phyloP scores from a whole-genome alignment of 768 basidiomycete species.

The Auricularia auricula-judae region DNA sequence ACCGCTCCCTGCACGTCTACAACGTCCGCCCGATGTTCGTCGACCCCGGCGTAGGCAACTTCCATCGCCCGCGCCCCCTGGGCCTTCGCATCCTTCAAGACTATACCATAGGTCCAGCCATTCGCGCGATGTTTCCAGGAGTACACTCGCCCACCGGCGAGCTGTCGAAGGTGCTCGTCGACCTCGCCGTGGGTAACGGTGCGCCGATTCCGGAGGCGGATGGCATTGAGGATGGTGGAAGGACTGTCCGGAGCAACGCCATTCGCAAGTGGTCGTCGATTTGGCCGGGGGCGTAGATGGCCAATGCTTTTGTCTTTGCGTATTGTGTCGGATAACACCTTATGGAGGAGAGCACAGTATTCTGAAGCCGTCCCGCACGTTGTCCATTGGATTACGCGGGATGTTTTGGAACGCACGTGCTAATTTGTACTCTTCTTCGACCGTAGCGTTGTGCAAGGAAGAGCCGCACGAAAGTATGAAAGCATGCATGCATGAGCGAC shows the following conservation, averaged over 20 bases:
- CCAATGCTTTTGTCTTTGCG: too few species aligned
- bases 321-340: too few species aligned
- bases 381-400: too few species aligned
- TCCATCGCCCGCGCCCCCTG: neutral
- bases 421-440: too few species aligned
- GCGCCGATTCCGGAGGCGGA: slow-evolving; percentile 11
- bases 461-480: too few species aligned
- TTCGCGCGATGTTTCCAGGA: neutral
- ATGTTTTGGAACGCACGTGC: too few species aligned
- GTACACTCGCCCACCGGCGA: slow-evolving; percentile 10
- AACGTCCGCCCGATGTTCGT: slow-evolving; percentile 16
- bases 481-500: too few species aligned
- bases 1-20: slow-evolving; percentile 10
- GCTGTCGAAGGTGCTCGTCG: slow-evolving; percentile 14
- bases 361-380: too few species aligned
- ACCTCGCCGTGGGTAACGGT: slow-evolving; percentile 16
- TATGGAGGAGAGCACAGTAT: too few species aligned
- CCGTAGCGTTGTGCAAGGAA: too few species aligned
- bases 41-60: neutral
- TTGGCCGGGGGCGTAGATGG: neutral
- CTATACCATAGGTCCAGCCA: neutral
- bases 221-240: slow-evolving; percentile 19
- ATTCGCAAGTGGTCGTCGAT: slow-evolving; percentile 1
- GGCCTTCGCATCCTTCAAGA: neutral
- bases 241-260: slow-evolving; percentile 10